Evolutionary conservation across 208 protist species (phyloP), one percentile per base, ranked within the genome.

Genomic region (Crithidia expoeki): DNA sequence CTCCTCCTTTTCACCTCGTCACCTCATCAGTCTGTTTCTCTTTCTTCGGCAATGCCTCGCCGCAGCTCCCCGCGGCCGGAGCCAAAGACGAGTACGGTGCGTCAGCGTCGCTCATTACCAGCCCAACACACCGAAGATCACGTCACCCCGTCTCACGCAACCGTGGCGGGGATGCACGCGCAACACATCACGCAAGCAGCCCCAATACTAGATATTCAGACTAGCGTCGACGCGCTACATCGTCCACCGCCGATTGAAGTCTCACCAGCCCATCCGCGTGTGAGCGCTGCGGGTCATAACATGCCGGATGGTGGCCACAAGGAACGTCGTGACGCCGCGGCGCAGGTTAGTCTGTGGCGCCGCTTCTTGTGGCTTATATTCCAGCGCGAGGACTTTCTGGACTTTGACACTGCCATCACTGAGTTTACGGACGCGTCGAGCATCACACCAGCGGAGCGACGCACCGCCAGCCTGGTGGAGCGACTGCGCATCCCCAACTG

Each of bases 401-500:
- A 72, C 75, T 81, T 73, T 60, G 64, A 55, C 71, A 53, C 16
- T 28, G 3, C 50, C n/a, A 32, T n/a, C 51, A 51, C 58, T 2
- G 47, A 51, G 5, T 5, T 21, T 5, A 28, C 38, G 0, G 50
- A 51, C 44, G 1, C 40, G 3, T 27, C 49, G 51, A 57, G 46
- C 44, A 55, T 82, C 51, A 74, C 63, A 0, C 51, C 52, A 19
- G 72, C 69, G 47, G 60, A 80, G 68, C 58, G 38, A 17, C 74
- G 68, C 38, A 52, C 71, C 0, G 75, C 68, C 1, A 40, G 38
- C 16, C n/a, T 62, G 16, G 28, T 83, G 17, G 77, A 79, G 33
- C 38, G 36, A 25, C 58, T 75, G 66, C 76, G 58, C 12, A 30
- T 92, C 11, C 86, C 80, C 1, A 34, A 47, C 59, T 77, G 68